These are phyloP conservation scores for Bipolaris cookei DNA, from an alignment of 2,329 filamentous ascomycete genomes.

Conservation along the genomic window DNA sequence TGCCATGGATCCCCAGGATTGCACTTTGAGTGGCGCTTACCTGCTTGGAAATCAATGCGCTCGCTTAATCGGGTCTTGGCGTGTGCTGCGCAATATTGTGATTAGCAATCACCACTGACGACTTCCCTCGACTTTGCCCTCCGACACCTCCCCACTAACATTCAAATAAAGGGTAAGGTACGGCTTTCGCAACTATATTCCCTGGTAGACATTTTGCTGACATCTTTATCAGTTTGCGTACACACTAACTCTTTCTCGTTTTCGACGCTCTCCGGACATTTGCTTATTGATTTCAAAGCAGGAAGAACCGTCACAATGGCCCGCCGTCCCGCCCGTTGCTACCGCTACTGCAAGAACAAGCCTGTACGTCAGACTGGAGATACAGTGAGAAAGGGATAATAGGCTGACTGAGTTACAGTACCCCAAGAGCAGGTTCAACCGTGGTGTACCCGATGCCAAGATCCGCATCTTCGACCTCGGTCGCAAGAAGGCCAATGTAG, in stretches of 20 bases:
- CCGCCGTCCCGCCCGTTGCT: constrained; percentile 98
- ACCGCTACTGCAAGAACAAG: constrained; percentile 99
- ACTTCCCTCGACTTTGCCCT: constrained; percentile 24
- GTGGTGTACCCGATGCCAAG: constrained; percentile 85
- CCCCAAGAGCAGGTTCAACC: constrained; percentile 99
- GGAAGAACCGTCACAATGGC: constrained; percentile 83
- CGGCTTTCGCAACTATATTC: constrained; percentile 16
- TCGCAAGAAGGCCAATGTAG: constrained; percentile 97
- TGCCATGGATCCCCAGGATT: constrained; percentile 6
- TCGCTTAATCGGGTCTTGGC: constrained; percentile 19
- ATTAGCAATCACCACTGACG: constrained; percentile 28
- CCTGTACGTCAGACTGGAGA: constrained; percentile 58
- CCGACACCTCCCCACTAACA: constrained; percentile 31
- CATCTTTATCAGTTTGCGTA: constrained; percentile 18
- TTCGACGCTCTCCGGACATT: constrained; percentile 18
- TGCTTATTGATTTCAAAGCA: constrained; percentile 58
- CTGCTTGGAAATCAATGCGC: constrained; percentile 22
- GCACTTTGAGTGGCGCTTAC: constrained; percentile 3
- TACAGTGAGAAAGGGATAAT: constrained; percentile 28
- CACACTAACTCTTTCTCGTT: constrained; percentile 11
- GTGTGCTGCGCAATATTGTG: constrained; percentile 16
- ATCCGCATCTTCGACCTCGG: constrained; percentile 98
- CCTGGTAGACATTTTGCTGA: constrained; percentile 21
- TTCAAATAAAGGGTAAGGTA: constrained; percentile 44
- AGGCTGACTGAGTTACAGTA: constrained; percentile 70